Evolutionary conservation across 768 basidiomycete species (phyloP), one percentile per base, ranked within the genome.

Genomic region (Rhizopogon salebrosus): DNA sequence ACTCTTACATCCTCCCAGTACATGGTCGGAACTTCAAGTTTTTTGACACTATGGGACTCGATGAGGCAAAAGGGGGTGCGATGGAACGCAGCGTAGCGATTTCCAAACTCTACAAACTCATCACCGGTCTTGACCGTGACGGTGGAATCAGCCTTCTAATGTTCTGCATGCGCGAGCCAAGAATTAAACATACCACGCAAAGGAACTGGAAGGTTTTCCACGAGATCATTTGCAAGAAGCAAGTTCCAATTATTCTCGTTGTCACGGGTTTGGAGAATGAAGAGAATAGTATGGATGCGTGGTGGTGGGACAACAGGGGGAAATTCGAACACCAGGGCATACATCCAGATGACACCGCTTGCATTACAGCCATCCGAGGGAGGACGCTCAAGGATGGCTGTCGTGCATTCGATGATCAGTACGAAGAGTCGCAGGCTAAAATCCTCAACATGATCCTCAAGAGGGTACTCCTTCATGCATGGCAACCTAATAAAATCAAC

Each of bases 61-160:
- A 56, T 26, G 54, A 57, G 41, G 54, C 46, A 14, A 38, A 46
- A 11, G 34, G 14, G 1, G 50, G 41, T 6, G 55, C 49, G 1
- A 37, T 57, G 16, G 24, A 43, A 16, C 41, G 52, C n/a, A 23
- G 42, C 41, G 52, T 49, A 3, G 61, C 55, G 10, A 43, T 63
- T 10, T 39, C 23, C 13, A 27, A 60, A 24, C 52, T 60, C 8
- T 61, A 61, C 42, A 14, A 54, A 18, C 62, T 73, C 11, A 53
- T 73, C 41, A 50, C 56, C 18, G 57, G 42, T 11, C 58, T 72
- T 16, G 11, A 54, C 7, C 62, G 53, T 10, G 70, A 54, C 7
- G 63, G 53, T 10, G 70, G 72, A 10, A 56, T 73, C 20, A 66
- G 54, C 54, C 64, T 74, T 14, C 64, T 74, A 3, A 54, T 73